These are phyloP conservation scores for Saccharomycopsis fibuligera DNA, from an alignment of 805 yeast species.

Conservation along the genomic window DNA sequence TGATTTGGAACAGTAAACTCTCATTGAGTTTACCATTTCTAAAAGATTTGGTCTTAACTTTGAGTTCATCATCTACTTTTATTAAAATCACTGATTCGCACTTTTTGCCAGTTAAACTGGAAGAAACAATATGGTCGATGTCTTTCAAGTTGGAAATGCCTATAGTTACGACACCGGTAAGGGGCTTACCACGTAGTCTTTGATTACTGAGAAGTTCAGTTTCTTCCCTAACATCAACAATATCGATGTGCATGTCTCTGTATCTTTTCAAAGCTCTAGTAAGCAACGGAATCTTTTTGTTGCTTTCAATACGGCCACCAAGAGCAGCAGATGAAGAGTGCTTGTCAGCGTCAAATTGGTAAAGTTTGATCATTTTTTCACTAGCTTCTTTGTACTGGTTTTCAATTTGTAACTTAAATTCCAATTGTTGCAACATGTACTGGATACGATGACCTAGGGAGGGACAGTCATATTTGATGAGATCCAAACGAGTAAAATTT, in stretches of 20 bases:
- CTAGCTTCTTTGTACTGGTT: slow-evolving; percentile 90
- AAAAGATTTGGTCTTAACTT: slow-evolving; percentile 67
- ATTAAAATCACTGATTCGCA: slow-evolving; percentile 75
- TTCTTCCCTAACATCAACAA: slow-evolving; percentile 56
- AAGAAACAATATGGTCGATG: slow-evolving; percentile 70
- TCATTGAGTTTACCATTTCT: slow-evolving; percentile 81
- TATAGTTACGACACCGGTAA: slow-evolving; percentile 72
- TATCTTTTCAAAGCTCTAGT: slow-evolving; percentile 81
- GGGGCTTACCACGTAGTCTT: slow-evolving; percentile 71
- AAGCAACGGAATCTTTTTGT: slow-evolving; percentile 76
- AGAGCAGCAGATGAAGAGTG: slow-evolving; percentile 82
- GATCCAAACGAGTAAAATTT: slow-evolving; percentile 55
- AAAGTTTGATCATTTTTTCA: slow-evolving; percentile 79
- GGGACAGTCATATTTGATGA: slow-evolving; percentile 89
- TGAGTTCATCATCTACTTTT: slow-evolving; percentile 83
- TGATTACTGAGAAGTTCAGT: slow-evolving; percentile 63
- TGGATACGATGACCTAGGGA: slow-evolving; percentile 91
- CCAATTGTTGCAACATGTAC: slow-evolving; percentile 90
- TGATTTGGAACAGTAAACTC: slow-evolving; percentile 53
- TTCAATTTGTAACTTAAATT: slow-evolving; percentile 90
- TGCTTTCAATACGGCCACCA: slow-evolving; percentile 77
- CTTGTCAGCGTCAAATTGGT: slow-evolving; percentile 87
- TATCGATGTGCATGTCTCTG: slow-evolving; percentile 76
- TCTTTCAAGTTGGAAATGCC: slow-evolving; percentile 76
- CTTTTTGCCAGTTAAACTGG: slow-evolving; percentile 66